Base-by-base conservation (phyloP, 352 stramenopile species). In the Phytophthora pistaciae region DNA sequence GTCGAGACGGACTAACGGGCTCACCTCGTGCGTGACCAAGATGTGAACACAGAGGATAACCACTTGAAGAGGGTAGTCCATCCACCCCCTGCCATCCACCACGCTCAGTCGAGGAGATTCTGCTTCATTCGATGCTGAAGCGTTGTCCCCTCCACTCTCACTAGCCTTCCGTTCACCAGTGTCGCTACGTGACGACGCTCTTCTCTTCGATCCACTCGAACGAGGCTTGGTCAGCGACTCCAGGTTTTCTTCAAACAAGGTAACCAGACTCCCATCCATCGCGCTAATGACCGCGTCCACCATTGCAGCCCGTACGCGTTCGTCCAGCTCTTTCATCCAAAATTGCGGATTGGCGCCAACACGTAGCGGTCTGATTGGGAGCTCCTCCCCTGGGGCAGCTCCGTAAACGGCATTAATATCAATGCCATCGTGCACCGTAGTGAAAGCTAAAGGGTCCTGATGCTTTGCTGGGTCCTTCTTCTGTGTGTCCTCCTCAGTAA, bases 251-350 rank as follows among this genome's bases (percentile, higher is more conserved):
- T 89, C 76, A 58, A 87, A 90, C 3, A 80, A 46, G 13, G 68
- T 62, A 6, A 78, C 57, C 21, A 91, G 63, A 36, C 59, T 66
- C 8, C 82, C 74, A 52, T 79, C 72, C 68, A 91, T 88, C 4
- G 70, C 53, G 1, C 56, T 42, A 44, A 56, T 66, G 1, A 88
- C 49, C 1, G 67, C 52, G 8, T 91, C 76, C 31, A 78, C 67
- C 53, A 92, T 72, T 9, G 72, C 65, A 48, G 75, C 65, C 16
- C 61, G 66, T 20, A 93, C 76, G 29, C 69, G 74, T 49, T 80
- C 69, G 1, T 73, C 60, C 13, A 93, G 55, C 18, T 93, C 82
- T 66, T 90, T 87, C 79, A 92, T 83, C 86, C 86, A 93, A 29
- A 90, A 69, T 58, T 93, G 81, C 8, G 80, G 74, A 18, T 77